Evolutionary conservation across 257 asterid genomes (phyloP).

Genomic region (Capsicum chinense): DNA sequence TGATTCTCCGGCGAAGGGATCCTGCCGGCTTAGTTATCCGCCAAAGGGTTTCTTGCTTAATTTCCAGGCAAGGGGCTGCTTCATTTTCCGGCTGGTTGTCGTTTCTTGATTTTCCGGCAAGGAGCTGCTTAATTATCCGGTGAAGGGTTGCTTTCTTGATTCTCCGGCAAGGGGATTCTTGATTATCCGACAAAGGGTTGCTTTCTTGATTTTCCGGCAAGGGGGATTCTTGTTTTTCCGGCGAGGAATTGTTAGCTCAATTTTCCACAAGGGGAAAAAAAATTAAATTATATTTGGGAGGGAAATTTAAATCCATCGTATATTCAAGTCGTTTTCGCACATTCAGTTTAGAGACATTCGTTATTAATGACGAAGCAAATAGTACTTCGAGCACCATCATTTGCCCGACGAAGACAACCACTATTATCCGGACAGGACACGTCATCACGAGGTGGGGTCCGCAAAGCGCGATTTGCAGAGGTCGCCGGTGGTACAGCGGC

Average conservation of each 20-base stretch:
- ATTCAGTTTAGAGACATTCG: no score
- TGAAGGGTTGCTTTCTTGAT: neutral
- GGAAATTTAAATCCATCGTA: no score
- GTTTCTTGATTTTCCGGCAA: neutral
- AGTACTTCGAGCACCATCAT: constrained; percentile 41
- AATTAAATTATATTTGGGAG: no score
- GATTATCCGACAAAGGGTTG: neutral
- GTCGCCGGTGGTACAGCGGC: constrained; percentile 84
- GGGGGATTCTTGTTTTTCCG: no score
- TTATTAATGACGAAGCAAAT: constrained; percentile 47
- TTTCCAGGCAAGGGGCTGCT: neutral
- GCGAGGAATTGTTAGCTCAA: no score
- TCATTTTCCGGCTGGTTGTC: neutral
- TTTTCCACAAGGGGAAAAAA: no score
- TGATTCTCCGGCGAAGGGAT: neutral
- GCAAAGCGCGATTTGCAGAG: constrained; percentile 57
- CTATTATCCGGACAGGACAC: constrained; percentile 40
- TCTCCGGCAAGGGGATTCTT: neutral
- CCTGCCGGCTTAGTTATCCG: neutral
- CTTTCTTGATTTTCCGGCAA: neutral
- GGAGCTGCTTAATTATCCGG: neutral
- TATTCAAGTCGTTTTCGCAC: no score
- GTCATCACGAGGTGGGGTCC: constrained; percentile 40
- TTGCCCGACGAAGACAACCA: constrained; percentile 53
- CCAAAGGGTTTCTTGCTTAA: no score